phyloP scores from a whole-genome alignment of 2,329 filamentous ascomycete species.

The Rutstroemia sp. region DNA sequence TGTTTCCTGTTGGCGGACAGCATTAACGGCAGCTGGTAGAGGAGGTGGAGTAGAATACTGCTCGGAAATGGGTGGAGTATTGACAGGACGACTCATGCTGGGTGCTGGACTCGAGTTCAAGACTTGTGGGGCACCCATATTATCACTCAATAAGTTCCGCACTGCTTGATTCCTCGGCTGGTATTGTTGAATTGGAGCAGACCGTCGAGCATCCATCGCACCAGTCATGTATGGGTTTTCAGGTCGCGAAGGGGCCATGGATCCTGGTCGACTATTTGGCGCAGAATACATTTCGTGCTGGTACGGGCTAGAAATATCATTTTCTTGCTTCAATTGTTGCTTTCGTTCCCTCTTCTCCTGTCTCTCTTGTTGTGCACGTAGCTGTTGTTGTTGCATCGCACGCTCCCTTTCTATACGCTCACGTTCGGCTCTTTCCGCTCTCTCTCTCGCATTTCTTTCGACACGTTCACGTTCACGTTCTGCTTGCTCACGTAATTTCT shows the following conservation, averaged over 20 bases:
- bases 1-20: slow-evolving; percentile 34
- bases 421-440: slow-evolving; percentile 5
- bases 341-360: slow-evolving; percentile 17
- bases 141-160: slow-evolving; percentile 23
- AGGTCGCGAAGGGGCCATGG: slow-evolving; percentile 18
- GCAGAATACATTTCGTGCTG: slow-evolving; percentile 28
- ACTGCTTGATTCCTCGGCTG: slow-evolving; percentile 18
- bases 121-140: slow-evolving; percentile 13
- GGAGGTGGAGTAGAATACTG: slow-evolving; percentile 19
- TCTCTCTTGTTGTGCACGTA: slow-evolving; percentile 8
- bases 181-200: slow-evolving; percentile 16
- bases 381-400: slow-evolving; percentile 9
- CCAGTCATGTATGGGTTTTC: slow-evolving; percentile 15
- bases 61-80: slow-evolving; percentile 22
- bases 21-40: slow-evolving; percentile 32
- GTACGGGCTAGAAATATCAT: slow-evolving; percentile 29
- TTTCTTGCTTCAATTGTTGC: slow-evolving; percentile 28
- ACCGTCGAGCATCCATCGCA: slow-evolving; percentile 19
- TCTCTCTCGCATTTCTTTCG: not conserved
- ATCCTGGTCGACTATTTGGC: slow-evolving; percentile 16
- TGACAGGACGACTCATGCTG: slow-evolving; percentile 20
- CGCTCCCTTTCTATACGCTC: not conserved
- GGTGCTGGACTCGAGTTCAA: slow-evolving; percentile 24
- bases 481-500: not conserved
- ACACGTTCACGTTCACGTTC: not conserved